phyloP scores from a whole-genome alignment of 768 basidiomycete species.

The Rhodotorula toruloides region DNA sequence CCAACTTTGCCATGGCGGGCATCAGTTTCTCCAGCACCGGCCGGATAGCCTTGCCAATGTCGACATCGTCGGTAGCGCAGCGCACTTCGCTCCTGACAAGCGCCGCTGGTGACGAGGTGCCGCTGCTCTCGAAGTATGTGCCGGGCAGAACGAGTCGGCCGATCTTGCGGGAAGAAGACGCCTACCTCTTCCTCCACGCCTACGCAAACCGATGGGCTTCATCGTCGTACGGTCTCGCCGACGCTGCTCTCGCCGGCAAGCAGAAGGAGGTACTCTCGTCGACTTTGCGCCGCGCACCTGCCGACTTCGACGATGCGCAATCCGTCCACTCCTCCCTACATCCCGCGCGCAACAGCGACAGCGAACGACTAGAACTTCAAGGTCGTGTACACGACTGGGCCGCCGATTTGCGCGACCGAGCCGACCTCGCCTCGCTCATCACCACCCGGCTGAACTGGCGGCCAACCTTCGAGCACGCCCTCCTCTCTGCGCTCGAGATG shows the following conservation, averaged over 20 bases:
- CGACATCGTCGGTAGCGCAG: too few relatives aligned
- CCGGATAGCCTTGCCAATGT: constrained; percentile 6
- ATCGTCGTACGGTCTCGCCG: constrained; percentile 14
- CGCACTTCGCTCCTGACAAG: background rate
- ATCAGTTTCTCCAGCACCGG: constrained; percentile 12
- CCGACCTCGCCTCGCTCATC: constrained; percentile 8
- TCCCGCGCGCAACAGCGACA: background rate
- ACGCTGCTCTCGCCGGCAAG: background rate
- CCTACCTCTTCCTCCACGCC: background rate
- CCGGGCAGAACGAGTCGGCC: background rate
- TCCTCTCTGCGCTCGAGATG: background rate
- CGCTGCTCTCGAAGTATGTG: constrained; percentile 1
- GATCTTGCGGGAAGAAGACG: background rate
- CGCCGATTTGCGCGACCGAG: constrained; percentile 8
- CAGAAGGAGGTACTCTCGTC: background rate
- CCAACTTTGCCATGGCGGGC: constrained; percentile 7
- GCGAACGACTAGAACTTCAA: constrained; percentile 3
- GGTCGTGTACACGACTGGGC: constrained; percentile 5
- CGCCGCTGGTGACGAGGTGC: background rate
- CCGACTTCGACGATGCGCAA: background rate
- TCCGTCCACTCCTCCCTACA: too few relatives aligned
- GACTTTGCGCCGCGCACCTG: background rate
- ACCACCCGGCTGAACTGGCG: background rate
- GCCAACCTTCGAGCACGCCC: constrained; percentile 4
- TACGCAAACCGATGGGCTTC: constrained; percentile 2